Percentiles rank a stretch among this genome's conserved stretches.
phyloP scores from a whole-genome alignment of 306 rosid species.

The Quercus variabilis region DNA sequence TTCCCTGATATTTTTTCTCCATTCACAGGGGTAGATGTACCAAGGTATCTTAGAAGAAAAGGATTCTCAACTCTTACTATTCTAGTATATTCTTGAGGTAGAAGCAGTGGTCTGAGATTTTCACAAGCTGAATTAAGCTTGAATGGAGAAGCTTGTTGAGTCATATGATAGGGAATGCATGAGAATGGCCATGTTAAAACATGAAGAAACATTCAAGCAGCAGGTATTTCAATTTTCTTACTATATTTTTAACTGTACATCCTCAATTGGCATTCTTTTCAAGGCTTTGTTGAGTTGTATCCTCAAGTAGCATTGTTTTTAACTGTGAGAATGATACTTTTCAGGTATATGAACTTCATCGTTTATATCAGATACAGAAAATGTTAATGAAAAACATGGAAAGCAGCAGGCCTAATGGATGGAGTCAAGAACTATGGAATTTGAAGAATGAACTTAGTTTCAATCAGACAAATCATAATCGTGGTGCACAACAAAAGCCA shows the following conservation, averaged over 20 bases:
- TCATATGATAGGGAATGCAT: conserved; percentile 65
- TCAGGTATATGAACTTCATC: conserved; percentile 88
- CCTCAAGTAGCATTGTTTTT: background rate
- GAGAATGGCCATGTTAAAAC: conserved; percentile 75
- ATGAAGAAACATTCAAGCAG: conserved; percentile 76
- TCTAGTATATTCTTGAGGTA: conserved; percentile 2
- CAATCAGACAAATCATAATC: conserved; percentile 30
- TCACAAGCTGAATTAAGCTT: conserved; percentile 15
- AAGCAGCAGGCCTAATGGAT: conserved; percentile 34
- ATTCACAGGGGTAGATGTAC: conserved; percentile 26
- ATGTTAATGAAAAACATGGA: conserved; percentile 61
- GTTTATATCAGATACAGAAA: conserved; percentile 78
- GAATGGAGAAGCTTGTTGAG: conserved; percentile 70
- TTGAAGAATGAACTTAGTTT: conserved; percentile 40
- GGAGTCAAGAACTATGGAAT: conserved; percentile 41
- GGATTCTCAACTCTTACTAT: background rate
- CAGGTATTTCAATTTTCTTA: conserved; percentile 46
- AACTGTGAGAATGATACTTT: background rate
- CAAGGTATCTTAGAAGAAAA: conserved; percentile 18
- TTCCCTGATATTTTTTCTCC: conserved; percentile 21
- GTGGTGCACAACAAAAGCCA: conserved; percentile 26
- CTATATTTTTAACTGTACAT: background rate
- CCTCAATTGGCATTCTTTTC: background rate
- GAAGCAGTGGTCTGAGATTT: background rate
- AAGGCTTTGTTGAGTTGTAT: background rate